Conservation (phyloP, 2,329 filamentous ascomycete genomes). For the Daldinia sp. region DNA sequence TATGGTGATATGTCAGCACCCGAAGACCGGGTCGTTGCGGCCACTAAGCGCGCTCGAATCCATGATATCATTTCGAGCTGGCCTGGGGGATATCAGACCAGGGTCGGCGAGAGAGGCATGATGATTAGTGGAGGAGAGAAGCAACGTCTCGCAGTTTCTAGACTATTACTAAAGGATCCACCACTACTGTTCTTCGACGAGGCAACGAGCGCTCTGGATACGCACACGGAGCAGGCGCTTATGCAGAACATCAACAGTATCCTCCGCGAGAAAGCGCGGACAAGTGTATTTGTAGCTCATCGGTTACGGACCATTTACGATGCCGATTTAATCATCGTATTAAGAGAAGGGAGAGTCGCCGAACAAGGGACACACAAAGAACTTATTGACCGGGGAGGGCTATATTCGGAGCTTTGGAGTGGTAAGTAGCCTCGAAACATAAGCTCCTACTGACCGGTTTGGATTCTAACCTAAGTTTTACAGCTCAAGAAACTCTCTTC, state of each 20-base stretch:
- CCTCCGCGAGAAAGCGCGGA: constrained; percentile 84
- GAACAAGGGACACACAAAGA: constrained; percentile 89
- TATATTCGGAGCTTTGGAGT: constrained; percentile 93
- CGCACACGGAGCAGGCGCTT: constrained; percentile 89
- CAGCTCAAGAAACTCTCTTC: constrained; percentile 67
- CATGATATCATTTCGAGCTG: constrained; percentile 82
- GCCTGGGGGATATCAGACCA: constrained; percentile 88
- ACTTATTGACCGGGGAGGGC: constrained; percentile 77
- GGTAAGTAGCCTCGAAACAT: constrained; percentile 58
- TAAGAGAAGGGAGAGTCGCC: constrained; percentile 83
- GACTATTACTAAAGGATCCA: constrained; percentile 87
- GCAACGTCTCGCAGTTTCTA: constrained; percentile 84
- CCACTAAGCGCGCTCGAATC: constrained; percentile 83
- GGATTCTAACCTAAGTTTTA: not conserved
- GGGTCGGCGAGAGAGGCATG: constrained; percentile 91
- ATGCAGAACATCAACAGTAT: constrained; percentile 94
- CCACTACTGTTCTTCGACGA: constrained; percentile 94
- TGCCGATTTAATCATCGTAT: constrained; percentile 89
- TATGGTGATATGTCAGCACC: constrained; percentile 86
- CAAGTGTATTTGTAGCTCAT: constrained; percentile 95
- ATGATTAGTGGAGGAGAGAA: constrained; percentile 98
- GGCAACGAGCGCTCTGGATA: constrained; percentile 90
- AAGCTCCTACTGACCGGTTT: not conserved
- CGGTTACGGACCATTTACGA: constrained; percentile 93
- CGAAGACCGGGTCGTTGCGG: constrained; percentile 75